These are phyloP conservation scores for Capniomyces stellatus DNA, from an alignment of 371 early-diverging fungal species.

Conservation along the genomic window DNA sequence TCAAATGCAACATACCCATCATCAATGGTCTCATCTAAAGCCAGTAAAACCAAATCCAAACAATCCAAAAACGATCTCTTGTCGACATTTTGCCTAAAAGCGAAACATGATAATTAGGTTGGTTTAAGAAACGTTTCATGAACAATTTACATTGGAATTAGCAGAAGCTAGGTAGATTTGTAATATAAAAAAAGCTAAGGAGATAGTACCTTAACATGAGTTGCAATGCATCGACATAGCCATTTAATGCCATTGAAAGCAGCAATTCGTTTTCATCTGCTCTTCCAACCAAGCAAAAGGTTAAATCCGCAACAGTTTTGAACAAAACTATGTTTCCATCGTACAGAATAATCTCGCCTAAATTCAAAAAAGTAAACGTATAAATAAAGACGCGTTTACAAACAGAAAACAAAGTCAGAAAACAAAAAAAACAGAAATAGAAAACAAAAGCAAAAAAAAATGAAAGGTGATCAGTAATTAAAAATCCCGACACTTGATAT, in stretches of 20 bases:
- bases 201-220: slow-evolving; percentile 52
- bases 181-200: too few species aligned
- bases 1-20: slow-evolving; percentile 34
- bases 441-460: background rate
- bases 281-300: slow-evolving; percentile 79
- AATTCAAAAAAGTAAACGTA: too few species aligned
- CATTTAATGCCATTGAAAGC: slow-evolving; percentile 53
- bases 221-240: slow-evolving; percentile 68
- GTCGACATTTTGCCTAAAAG: slow-evolving; percentile 77
- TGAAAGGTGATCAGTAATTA: background rate
- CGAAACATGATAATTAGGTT: too few species aligned
- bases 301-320: slow-evolving; percentile 65
- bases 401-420: slow-evolving; percentile 4
- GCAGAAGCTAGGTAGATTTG: too few species aligned
- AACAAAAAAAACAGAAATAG: background rate
- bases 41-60: slow-evolving; percentile 74
- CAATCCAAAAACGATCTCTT: slow-evolving; percentile 79
- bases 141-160: too few species aligned
- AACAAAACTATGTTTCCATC: slow-evolving; percentile 80
- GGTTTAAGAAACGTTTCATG: too few species aligned
- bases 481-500: background rate
- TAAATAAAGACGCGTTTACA: slow-evolving; percentile 17
- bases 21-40: slow-evolving; percentile 89
- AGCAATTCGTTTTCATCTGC: slow-evolving; percentile 89
- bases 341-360: slow-evolving; percentile 73